Percentiles rank a stretch among this genome's conserved stretches.
These are phyloP conservation scores for Daldinia bambusicola DNA, from an alignment of 495 filamentous ascomycete species.

Conservation along the genomic window DNA sequence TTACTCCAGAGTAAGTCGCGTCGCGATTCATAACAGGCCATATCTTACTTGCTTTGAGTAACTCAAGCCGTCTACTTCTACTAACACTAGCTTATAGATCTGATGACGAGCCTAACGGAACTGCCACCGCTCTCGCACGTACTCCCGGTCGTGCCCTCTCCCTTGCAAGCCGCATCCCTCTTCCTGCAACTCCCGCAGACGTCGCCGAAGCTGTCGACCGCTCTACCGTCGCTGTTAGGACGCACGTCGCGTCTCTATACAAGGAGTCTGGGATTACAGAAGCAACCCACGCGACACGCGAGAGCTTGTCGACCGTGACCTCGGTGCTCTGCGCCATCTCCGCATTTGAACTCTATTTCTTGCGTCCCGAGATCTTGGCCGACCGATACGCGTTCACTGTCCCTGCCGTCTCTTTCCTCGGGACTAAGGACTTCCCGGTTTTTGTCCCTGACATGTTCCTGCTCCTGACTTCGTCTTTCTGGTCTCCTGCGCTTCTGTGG, in stretches of 20 bases:
- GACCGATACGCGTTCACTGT: constrained; percentile 75
- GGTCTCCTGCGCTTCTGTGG: constrained; percentile 85
- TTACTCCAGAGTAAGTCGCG: constrained; percentile 54
- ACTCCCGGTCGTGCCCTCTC: constrained; percentile 67
- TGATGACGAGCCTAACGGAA: constrained; percentile 47
- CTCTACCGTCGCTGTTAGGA: constrained; percentile 71
- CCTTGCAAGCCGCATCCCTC: constrained; percentile 62
- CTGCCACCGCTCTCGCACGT: constrained; percentile 61
- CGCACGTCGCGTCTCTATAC: constrained; percentile 59
- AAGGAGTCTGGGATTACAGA: constrained; percentile 63
- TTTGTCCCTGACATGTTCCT: constrained; percentile 83
- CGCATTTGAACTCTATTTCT: constrained; percentile 68
- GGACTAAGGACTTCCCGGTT: constrained; percentile 61
- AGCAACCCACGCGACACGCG: constrained; percentile 67
- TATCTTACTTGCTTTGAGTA: neutral
- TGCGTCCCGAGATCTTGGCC: constrained; percentile 72
- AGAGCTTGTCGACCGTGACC: constrained; percentile 73
- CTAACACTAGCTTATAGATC: constrained; percentile 41
- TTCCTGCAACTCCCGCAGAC: constrained; percentile 86
- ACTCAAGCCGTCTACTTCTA: neutral
- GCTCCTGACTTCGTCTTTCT: constrained; percentile 81
- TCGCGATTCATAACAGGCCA: constrained; percentile 20
- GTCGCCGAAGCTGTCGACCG: constrained; percentile 86
- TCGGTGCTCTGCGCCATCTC: constrained; percentile 71
- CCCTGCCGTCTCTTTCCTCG: constrained; percentile 67